Conservation (phyloP, 352 stramenopile species). For the Phytophthora ramorum region DNA sequence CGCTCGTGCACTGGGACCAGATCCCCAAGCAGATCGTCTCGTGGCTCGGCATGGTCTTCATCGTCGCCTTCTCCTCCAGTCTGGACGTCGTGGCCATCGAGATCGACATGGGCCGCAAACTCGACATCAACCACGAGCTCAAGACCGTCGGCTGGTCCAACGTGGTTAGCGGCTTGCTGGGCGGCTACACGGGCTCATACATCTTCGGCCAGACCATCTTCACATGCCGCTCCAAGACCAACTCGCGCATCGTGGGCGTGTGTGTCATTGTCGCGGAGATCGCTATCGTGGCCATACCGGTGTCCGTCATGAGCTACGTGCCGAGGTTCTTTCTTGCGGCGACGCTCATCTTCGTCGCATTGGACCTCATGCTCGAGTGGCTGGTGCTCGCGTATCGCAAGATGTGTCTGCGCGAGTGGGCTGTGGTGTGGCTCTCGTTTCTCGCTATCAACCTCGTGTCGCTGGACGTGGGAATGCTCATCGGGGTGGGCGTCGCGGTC, state of each 20-base stretch:
- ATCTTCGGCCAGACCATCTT: slow-evolving; percentile 99
- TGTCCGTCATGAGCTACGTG: slow-evolving; percentile 94
- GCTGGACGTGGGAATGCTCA: slow-evolving; percentile 94
- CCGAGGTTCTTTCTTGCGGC: slow-evolving; percentile 97
- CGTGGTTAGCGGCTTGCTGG: slow-evolving; percentile 94
- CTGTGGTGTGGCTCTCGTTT: slow-evolving; percentile 93
- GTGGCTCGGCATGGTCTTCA: slow-evolving; percentile 95
- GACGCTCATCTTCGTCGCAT: slow-evolving; percentile 96
- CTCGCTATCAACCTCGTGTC: slow-evolving; percentile 92
- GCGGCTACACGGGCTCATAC: slow-evolving; percentile 97
- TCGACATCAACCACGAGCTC: slow-evolving; percentile 96
- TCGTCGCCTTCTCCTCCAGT: slow-evolving; percentile 96
- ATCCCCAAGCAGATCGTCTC: slow-evolving; percentile 91
- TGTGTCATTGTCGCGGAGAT: slow-evolving; percentile 89
- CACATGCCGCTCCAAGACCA: slow-evolving; percentile 91
- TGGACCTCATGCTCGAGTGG: slow-evolving; percentile 98
- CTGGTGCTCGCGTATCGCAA: slow-evolving; percentile 86
- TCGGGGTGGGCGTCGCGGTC: slow-evolving; percentile 88
- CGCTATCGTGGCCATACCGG: slow-evolving; percentile 83
- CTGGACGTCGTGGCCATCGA: slow-evolving; percentile 97
- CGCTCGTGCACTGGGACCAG: slow-evolving; percentile 87
- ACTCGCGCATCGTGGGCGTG: slow-evolving; percentile 89
- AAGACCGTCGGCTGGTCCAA: slow-evolving; percentile 97
- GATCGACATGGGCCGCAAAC: slow-evolving; percentile 93
- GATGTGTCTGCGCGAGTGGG: slow-evolving; percentile 89